Conservation (phyloP, 1,139 yeast genomes). For the Taphrina betulina region DNA sequence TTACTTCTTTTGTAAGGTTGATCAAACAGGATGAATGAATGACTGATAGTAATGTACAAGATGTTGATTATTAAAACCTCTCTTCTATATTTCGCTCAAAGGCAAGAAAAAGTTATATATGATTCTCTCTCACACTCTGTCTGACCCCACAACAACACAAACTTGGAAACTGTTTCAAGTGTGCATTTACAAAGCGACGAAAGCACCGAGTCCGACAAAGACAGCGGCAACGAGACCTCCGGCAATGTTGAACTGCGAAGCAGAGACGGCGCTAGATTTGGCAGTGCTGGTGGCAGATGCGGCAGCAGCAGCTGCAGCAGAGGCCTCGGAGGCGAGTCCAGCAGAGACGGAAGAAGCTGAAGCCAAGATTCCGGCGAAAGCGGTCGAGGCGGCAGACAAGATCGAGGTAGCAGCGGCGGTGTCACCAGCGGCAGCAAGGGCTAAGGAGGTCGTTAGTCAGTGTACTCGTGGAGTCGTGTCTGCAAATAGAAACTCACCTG, state of each 20-base stretch:
- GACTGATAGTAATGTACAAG: too few relatives aligned
- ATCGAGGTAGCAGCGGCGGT: conserved; percentile 20
- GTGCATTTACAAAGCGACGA: conserved; percentile 29
- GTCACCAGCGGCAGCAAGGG: conserved; percentile 22
- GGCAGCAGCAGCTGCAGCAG: conserved; percentile 21
- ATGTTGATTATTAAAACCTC: too few relatives aligned
- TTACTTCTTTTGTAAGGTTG: too few relatives aligned
- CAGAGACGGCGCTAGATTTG: conserved; percentile 9
- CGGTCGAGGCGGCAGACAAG: conserved; percentile 30
- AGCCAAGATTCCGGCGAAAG: conserved; percentile 22
- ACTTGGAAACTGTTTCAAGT: too few relatives aligned
- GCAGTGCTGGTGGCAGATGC: conserved; percentile 21
- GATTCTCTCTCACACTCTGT: too few relatives aligned
- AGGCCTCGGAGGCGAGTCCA: conserved; percentile 25
- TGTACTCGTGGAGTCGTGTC: too few relatives aligned
- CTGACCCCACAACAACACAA: too few relatives aligned
- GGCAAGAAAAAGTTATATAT: too few relatives aligned
- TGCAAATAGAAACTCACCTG: conserved; percentile 6
- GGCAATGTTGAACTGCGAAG: conserved; percentile 5
- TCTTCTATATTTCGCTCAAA: too few relatives aligned
- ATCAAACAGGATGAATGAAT: too few relatives aligned
- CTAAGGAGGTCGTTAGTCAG: not conserved
- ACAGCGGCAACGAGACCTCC: conserved; percentile 29
- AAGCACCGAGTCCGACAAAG: conserved; percentile 28
- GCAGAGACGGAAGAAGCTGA: conserved; percentile 24